Evolutionary conservation across 768 basidiomycete species (phyloP), one percentile per base, ranked within the genome.

Genomic region (Trametes villosa): DNA sequence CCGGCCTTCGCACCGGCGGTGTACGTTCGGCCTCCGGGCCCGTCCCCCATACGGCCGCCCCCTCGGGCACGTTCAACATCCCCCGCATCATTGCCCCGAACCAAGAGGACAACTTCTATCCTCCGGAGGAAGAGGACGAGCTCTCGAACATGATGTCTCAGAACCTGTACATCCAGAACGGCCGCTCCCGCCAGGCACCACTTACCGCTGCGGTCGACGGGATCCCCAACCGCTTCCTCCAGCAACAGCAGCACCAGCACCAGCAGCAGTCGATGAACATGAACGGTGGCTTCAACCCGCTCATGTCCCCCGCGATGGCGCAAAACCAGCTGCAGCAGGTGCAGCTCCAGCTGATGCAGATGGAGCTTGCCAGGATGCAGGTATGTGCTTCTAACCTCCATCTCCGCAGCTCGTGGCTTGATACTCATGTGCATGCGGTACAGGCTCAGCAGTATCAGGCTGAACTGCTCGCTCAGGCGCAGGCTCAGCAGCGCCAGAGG

Each of bases 1-100:
- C 88, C 61, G 91, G 90, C 67, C 91, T 94, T 70, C 89, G 92
- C 72, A 94, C 92, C 54, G 93, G 92, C 72, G 92, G 92, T 49
- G 93, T 94, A 61, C 89, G 92, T 67, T 87, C 92, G n/a, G 70
- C 81, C 45, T 89, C 90, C 57, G 73, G 69, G 24, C 68, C 75
- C 26, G 74, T 84, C 20, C 89, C 91, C 41, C 86, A 89, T 74
- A 87, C 88, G 47, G 87, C 90, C 55, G 85, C 86, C 26, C 85
- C 87, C 24, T 74, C 79, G 41, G 79, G 78, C 54, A 76, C 86
- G 36, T 91, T 91, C 81, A 84, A 84, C 71, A 68, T 90, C 51
- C 80, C 86, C 60, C 84, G 83, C 63, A 84, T 85, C 70, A 65
- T 76, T 24, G 75, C 80, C 38, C 72, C 80, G 55, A 77, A 82